Evolutionary conservation across 139 green algal genomes (phyloP), one percentile per base, ranked within the genome.

Genomic region (Bryopsis sp.): DNA sequence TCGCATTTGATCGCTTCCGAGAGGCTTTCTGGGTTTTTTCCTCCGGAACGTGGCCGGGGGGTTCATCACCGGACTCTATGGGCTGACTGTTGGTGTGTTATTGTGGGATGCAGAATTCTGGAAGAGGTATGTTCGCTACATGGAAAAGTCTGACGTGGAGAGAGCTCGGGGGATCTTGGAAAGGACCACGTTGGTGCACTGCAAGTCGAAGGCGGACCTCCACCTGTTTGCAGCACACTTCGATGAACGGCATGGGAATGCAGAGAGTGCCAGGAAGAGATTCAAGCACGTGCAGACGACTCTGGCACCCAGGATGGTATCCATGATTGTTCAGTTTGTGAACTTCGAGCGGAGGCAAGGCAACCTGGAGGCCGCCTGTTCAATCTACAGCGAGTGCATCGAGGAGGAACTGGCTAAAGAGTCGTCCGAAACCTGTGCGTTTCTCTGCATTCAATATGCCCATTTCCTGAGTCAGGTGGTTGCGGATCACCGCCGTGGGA

Each of bases 21-120:
- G n/a, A n/a, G n/a, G n/a, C n/a, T n/a, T n/a, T n/a, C n/a, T n/a
- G n/a, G n/a, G n/a, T n/a, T n/a, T n/a, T n/a, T n/a, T n/a, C n/a
- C n/a, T n/a, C n/a, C n/a, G n/a, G n/a, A n/a, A n/a, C n/a, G n/a
- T n/a, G n/a, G n/a, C n/a, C n/a, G n/a, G n/a, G n/a, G n/a, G n/a
- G n/a, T n/a, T n/a, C n/a, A n/a, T n/a, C n/a, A n/a, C n/a, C n/a
- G n/a, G n/a, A n/a, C n/a, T n/a, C n/a, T n/a, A n/a, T n/a, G n/a
- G n/a, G n/a, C n/a, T n/a, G n/a, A n/a, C 43, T 61, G 58, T 24
- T 37, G 22, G 37, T 1, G 29, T 39, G n/a, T n/a, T n/a, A n/a
- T n/a, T n/a, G n/a, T n/a, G n/a, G n/a, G n/a, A n/a, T n/a, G 57
- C 78, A 83, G 88, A 94, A 68, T 91, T 87, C 71, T 95, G 89